Evolutionary conservation across 345 rosid species (phyloP), one percentile per base, ranked within the genome.

Genomic region (Gossypium turneri): DNA sequence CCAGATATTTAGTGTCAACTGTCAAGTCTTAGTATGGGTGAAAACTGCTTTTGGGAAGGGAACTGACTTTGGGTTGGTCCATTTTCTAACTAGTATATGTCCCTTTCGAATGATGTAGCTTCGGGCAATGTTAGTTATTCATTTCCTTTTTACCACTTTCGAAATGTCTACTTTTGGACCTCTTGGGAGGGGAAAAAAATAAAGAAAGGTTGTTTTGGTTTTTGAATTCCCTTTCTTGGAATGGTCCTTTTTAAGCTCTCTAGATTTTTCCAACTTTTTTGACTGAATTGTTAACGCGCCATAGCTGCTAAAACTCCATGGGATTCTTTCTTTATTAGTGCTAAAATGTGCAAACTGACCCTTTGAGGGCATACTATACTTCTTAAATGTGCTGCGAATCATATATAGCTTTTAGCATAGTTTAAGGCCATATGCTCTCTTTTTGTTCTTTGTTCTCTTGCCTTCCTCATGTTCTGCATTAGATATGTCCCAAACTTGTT

Each of bases 101-200:
- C 80, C 67, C 79, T 82, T 87, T 81, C 80, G 41, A n/a, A 25
- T 22, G 24, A 20, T 13, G 75, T 67, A 47, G 76, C 19, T 81
- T 20, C 15, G 76, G 76, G 75, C 56, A 56, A 50, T 67, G 76
- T 73, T 75, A 27, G 29, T 70, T 77, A 24, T 19, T 15, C 7
- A 53, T 53, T 41, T 57, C 48, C 60, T n/a, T 67, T 74, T 69
- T 62, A 41, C 48, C 60, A 34, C 72, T 74, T 62, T 65, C 59
- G 84, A 85, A 74, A 76, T 84, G 75, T 75, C 82, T 62, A 80
- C 80, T 73, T 81, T 80, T 69, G 75, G 81, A 12, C 70, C 73
- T 58, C 68, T 78, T 52, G 53, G 61, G 50, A 34, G 41, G 41
- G 41, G 41, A 5, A 34, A 34, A 27, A 5, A 34, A 34, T 34